Percentiles rank a stretch among this genome's conserved stretches.
Evolutionary conservation across 495 filamentous ascomycete species (phyloP).

Genomic region (Rostrohypoxylon terebratum): DNA sequence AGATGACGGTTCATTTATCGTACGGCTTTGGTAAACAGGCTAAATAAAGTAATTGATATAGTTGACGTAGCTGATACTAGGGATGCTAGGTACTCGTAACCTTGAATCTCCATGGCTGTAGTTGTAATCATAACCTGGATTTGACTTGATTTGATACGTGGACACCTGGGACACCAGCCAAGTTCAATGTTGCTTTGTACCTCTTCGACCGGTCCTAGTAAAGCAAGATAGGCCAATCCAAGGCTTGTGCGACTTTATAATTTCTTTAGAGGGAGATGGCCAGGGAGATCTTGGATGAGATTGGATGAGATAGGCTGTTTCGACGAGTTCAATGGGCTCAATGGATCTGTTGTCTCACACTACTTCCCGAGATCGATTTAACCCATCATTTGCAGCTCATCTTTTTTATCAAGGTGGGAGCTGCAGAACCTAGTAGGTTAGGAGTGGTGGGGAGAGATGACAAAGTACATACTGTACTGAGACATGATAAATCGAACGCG

Average conservation of each 20-base stretch:
- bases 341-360: slow-evolving; percentile 13
- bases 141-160: not conserved
- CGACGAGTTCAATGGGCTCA: no score
- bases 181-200: not conserved
- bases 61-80: not conserved
- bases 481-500: not conserved
- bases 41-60: slow-evolving; percentile 22
- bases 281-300: slow-evolving; percentile 6
- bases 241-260: slow-evolving; percentile 10
- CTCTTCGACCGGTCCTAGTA: not conserved
- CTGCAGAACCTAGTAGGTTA: not conserved
- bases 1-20: slow-evolving; percentile 25
- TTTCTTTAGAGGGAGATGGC: slow-evolving; percentile 6
- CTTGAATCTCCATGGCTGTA: no score
- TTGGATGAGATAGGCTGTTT: no score
- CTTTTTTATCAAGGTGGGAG: not conserved
- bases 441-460: not conserved
- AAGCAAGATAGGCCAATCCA: not conserved
- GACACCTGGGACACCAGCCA: not conserved
- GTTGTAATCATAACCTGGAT: not conserved
- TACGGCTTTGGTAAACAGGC: slow-evolving; percentile 31
- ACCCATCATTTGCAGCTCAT: not conserved
- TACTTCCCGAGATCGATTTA: slow-evolving; percentile 16
- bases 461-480: no score
- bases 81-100: not conserved